Evolutionary conservation across 2,329 filamentous ascomycete genomes (phyloP).

Genomic region (Hawksworthiomyces lignivorus): DNA sequence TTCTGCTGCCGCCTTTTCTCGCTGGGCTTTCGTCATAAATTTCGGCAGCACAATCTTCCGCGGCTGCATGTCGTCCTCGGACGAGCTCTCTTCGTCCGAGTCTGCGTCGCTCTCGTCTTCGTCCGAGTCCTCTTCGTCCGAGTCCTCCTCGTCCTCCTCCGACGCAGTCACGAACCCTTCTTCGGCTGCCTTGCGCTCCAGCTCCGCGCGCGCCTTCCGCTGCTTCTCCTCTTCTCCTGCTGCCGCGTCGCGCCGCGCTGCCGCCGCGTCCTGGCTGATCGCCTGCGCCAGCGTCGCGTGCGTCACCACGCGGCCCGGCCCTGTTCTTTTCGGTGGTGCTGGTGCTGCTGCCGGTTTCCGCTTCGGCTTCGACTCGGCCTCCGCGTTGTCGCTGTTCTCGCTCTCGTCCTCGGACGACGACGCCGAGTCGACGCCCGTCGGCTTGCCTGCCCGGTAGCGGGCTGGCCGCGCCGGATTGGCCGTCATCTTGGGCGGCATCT

Average conservation of each 20-base stretch:
- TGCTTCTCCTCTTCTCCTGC: constrained; percentile 40
- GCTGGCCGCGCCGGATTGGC: constrained; percentile 76
- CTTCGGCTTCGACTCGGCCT: constrained; percentile 21
- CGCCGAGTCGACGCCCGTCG: constrained; percentile 43
- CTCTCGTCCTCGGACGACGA: constrained; percentile 46
- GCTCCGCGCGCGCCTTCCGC: constrained; percentile 31
- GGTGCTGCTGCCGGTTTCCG: constrained; percentile 12
- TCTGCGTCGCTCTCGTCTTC: constrained; percentile 31
- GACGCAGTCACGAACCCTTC: constrained; percentile 57
- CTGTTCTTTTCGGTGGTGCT: constrained; percentile 45
- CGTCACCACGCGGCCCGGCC: constrained; percentile 46
- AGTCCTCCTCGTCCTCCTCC: constrained; percentile 33
- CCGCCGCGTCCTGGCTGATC: constrained; percentile 29
- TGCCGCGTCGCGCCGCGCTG: constrained; percentile 30
- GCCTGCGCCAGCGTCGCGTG: constrained; percentile 11
- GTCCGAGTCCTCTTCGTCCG: constrained; percentile 21
- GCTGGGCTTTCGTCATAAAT: constrained; percentile 53
- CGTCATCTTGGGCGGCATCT: constrained; percentile 77
- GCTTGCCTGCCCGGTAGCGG: constrained; percentile 81
- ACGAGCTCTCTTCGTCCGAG: constrained; percentile 39
- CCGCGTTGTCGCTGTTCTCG: constrained; percentile 34
- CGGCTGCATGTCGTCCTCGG: constrained; percentile 48
- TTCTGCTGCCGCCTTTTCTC: constrained; percentile 25
- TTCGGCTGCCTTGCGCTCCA: constrained; percentile 46
- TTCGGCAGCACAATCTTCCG: constrained; percentile 56